Percentiles rank a stretch among this genome's conserved stretches.
phyloP scores from a whole-genome alignment of 139 green algal species.

The Coelastrella sp. region DNA sequence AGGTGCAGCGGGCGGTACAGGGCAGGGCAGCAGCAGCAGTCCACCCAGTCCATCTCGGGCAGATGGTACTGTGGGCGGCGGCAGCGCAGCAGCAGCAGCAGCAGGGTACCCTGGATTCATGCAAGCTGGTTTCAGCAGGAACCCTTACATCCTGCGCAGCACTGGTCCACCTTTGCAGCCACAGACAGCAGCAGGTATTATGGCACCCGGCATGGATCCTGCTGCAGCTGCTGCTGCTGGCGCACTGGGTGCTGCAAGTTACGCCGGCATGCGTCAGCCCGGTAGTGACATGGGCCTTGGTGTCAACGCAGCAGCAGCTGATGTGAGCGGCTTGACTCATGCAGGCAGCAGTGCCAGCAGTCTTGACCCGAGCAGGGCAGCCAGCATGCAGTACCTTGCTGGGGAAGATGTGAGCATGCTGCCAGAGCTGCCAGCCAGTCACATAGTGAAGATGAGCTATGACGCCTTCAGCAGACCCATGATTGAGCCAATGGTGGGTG shows the following conservation, averaged over 20 bases:
- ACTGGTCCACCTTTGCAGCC: background rate
- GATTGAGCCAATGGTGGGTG: constrained; percentile 73
- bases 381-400: constrained; percentile 1
- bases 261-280: background rate
- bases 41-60: constrained; percentile 5
- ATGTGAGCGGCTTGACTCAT: background rate
- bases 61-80: background rate
- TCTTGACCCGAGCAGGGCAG: background rate
- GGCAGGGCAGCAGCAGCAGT: background rate
- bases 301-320: background rate
- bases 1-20: background rate
- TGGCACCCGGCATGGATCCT: background rate
- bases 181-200: background rate
- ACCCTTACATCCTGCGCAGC: constrained; percentile 53
- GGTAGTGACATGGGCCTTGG: constrained; percentile 26
- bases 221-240: constrained; percentile 1
- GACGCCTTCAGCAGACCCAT: constrained; percentile 81
- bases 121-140: constrained; percentile 34
- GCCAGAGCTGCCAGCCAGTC: constrained; percentile 58
- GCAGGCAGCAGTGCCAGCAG: background rate
- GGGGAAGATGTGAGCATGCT: constrained; percentile 5
- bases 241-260: background rate
- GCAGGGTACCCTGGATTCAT: background rate
- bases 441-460: constrained; percentile 68
- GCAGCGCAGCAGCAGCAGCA: constrained; percentile 14